A percentile compares a stretch with the other conserved stretches of the same genome.
These are phyloP conservation scores for Debaryomyces sp. DNA, from an alignment of 1,139 yeast genomes.

Conservation along the genomic window DNA sequence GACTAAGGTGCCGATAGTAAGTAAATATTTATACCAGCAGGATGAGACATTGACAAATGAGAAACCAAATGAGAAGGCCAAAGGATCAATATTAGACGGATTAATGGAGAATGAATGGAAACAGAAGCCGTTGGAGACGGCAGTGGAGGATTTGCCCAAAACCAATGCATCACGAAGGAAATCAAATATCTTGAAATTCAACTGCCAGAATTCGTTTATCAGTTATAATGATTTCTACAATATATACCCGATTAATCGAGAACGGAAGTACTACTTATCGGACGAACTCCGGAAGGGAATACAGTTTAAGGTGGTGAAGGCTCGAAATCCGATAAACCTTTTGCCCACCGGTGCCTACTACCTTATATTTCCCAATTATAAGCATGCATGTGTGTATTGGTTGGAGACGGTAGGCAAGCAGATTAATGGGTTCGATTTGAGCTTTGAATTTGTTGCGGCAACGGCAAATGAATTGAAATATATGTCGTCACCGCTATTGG, in stretches of 20 bases:
- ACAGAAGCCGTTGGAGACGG: constrained; percentile 29
- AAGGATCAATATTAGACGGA: constrained; percentile 30
- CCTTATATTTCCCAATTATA: constrained; percentile 47
- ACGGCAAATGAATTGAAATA: constrained; percentile 20
- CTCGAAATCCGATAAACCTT: constrained; percentile 49
- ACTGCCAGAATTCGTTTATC: constrained; percentile 40
- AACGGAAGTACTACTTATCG: constrained; percentile 31
- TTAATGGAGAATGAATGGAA: constrained; percentile 36
- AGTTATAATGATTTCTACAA: constrained; percentile 40
- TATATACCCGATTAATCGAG: constrained; percentile 35
- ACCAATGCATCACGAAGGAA: constrained; percentile 7
- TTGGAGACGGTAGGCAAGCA: constrained; percentile 50
- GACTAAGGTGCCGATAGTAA: constrained; percentile 28
- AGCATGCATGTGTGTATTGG: constrained; percentile 54
- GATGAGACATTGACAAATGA: constrained; percentile 9
- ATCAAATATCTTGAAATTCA: constrained; percentile 38
- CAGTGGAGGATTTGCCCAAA: constrained; percentile 25
- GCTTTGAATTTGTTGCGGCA: constrained; percentile 44
- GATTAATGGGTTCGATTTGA: constrained; percentile 53
- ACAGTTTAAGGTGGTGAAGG: constrained; percentile 43
- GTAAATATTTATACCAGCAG: constrained; percentile 28
- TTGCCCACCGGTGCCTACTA: constrained; percentile 52
- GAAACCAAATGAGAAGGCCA: not conserved
- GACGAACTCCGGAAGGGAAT: constrained; percentile 24
- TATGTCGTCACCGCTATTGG: constrained; percentile 32